phyloP scores from a whole-genome alignment of 495 filamentous ascomycete genomes.

The Cladorrhinum samala region DNA sequence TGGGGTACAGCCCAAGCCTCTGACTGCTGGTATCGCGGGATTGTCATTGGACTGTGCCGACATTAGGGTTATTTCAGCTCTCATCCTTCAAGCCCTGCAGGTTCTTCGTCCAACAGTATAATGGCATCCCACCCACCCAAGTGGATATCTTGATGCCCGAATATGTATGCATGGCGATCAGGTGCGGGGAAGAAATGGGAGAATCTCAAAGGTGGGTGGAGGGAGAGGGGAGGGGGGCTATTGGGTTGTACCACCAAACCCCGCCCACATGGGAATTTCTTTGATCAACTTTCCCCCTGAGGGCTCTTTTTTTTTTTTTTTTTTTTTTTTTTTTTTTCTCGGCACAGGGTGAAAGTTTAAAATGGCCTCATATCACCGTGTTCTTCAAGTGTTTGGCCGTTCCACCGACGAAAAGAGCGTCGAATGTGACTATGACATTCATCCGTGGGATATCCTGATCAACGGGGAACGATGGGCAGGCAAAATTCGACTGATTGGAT shows the following conservation, averaged over 20 bases:
- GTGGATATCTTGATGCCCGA: slow-evolving; percentile 1
- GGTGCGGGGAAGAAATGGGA: no score
- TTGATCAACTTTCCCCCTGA: not conserved
- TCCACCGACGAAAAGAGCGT: slow-evolving; percentile 31
- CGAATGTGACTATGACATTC: slow-evolving; percentile 37
- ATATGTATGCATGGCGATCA: no score
- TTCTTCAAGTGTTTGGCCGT: slow-evolving; percentile 34
- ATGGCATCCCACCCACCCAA: not conserved
- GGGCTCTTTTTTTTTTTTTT: not conserved
- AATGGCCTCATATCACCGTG: slow-evolving; percentile 40
- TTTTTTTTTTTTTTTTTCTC: not conserved
- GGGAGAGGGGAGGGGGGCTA: no score
- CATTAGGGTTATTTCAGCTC: slow-evolving; percentile 4
- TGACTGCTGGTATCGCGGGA: not conserved
- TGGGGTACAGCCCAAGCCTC: not conserved
- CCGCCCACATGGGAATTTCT: no score
- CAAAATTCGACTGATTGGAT: slow-evolving; percentile 36
- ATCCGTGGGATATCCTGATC: slow-evolving; percentile 38
- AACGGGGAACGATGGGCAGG: slow-evolving; percentile 35
- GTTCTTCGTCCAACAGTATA: not conserved
- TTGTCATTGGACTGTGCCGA: not conserved
- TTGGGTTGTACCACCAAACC: no score
- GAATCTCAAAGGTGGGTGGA: no score
- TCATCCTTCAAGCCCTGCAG: not conserved
- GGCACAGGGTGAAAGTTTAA: not conserved